phyloP scores from a whole-genome alignment of 192 early-diverging fungal genomes.

The Funneliformis geosporum region DNA sequence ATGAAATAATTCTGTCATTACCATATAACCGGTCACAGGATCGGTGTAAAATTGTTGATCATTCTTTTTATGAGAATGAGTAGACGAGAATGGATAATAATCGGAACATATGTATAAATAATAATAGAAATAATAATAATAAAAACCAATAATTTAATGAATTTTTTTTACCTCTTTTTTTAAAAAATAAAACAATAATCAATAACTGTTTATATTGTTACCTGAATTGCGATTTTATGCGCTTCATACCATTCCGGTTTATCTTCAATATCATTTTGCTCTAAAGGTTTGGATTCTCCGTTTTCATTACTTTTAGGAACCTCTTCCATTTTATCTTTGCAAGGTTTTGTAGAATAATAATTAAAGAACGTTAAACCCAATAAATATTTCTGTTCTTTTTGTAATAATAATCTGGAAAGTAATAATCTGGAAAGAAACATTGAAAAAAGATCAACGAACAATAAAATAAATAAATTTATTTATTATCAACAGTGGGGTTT shows the following conservation, averaged over 20 bases:
- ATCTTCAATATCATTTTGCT: conserved; percentile 11
- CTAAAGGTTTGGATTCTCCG: conserved; percentile 35
- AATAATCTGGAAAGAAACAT: neutral
- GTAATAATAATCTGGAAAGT: neutral
- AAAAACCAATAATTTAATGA: neutral
- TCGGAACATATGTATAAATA: too few species aligned
- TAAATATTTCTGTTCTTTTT: neutral
- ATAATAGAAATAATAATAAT: neutral
- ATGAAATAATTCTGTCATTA: conserved; percentile 66
- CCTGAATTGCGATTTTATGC: conserved; percentile 40
- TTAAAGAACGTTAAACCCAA: neutral
- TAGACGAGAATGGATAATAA: too few species aligned
- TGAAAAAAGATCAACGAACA: too few species aligned
- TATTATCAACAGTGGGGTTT: too few species aligned
- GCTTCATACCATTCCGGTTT: conserved; percentile 41
- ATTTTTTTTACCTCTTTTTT: neutral
- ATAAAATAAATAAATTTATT: too few species aligned
- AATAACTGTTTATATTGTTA: conserved; percentile 23
- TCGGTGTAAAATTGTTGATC: conserved; percentile 59
- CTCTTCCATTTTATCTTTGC: neutral
- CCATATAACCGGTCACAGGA: conserved; percentile 65
- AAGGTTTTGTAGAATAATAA: neutral
- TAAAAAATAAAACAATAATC: neutral
- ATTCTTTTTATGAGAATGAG: conserved; percentile 32
- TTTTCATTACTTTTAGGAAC: neutral